A percentile compares a stretch with the other conserved stretches of the same genome.
Conservation (phyloP, 345 rosid genomes). For the Pistacia atlantica region DNA sequence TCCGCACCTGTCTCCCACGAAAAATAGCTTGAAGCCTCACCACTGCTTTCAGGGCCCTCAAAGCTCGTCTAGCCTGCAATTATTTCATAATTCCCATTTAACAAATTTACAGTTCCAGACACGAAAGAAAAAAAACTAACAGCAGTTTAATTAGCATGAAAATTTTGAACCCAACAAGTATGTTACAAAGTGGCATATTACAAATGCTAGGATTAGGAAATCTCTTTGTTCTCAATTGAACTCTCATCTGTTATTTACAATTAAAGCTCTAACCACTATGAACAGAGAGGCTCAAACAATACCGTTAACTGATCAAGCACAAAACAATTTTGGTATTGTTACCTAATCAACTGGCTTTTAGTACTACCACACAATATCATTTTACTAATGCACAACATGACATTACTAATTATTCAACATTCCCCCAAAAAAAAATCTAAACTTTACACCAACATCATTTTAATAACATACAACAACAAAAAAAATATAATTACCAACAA, state of each 20-base stretch:
- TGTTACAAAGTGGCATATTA: not conserved
- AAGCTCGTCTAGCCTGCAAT: constrained; percentile 76
- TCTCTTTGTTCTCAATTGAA: not conserved
- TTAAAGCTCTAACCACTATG: not conserved
- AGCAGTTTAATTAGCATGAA: not conserved
- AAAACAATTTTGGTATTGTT: too few relatives aligned
- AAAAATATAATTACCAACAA: constrained; percentile 50
- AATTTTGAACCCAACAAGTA: constrained; percentile 11
- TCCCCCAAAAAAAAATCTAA: too few relatives aligned
- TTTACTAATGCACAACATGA: not conserved
- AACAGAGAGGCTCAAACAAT: not conserved
- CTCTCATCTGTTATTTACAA: not conserved
- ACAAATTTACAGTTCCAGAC: not conserved
- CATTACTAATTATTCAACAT: too few relatives aligned
- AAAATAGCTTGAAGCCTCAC: constrained; percentile 93
- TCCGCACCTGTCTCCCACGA: constrained; percentile 79
- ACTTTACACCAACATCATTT: too few relatives aligned
- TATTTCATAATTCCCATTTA: not conserved
- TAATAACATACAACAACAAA: not conserved
- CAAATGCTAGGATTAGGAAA: not conserved
- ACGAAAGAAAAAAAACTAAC: not conserved
- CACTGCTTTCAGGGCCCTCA: constrained; percentile 82
- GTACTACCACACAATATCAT: too few relatives aligned
- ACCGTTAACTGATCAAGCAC: not conserved
- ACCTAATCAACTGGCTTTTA: not conserved